These are phyloP conservation scores for Epichloe bromicola DNA, from an alignment of 2,329 filamentous ascomycete genomes.

Conservation along the genomic window DNA sequence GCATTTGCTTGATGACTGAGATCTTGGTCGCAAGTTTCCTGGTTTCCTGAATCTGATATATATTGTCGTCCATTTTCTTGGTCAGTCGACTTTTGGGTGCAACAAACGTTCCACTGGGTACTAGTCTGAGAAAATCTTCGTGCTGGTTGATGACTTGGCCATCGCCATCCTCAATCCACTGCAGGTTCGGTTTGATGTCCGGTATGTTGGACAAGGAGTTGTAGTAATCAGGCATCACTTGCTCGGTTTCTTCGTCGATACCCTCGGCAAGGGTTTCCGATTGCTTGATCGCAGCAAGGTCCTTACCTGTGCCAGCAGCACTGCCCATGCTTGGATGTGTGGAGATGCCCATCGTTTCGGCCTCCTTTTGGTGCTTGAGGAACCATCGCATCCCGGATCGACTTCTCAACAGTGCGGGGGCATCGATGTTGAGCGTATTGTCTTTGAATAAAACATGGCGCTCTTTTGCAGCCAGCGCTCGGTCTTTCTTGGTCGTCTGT, in stretches of 20 bases:
- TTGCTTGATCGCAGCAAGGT: conserved; percentile 28
- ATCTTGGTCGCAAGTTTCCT: conserved; percentile 94
- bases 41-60: conserved; percentile 92
- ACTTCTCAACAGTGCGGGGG: conserved; percentile 71
- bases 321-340: conserved; percentile 26
- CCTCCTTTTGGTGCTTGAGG: conserved; percentile 64
- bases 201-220: conserved; percentile 76
- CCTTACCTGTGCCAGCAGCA: conserved; percentile 28
- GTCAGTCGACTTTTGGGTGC: conserved; percentile 62
- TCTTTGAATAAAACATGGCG: conserved; percentile 76
- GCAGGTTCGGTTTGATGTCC: conserved; percentile 62
- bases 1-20: conserved; percentile 98
- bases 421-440: conserved; percentile 72
- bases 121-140: conserved; percentile 69
- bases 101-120: conserved; percentile 62
- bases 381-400: conserved; percentile 86
- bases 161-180: conserved; percentile 82
- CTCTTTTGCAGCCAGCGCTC: conserved; percentile 74
- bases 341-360: conserved; percentile 35
- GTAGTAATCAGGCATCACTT: conserved; percentile 87
- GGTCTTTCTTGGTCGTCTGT: conserved; percentile 93
- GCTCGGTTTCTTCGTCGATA: conserved; percentile 82
- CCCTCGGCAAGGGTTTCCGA: conserved; percentile 81
- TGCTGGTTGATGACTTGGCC: conserved; percentile 80
- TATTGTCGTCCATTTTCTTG: conserved; percentile 76